These are phyloP conservation scores for Saccharomycopsis guyanensis DNA, from an alignment of 805 yeast genomes.

Conservation along the genomic window DNA sequence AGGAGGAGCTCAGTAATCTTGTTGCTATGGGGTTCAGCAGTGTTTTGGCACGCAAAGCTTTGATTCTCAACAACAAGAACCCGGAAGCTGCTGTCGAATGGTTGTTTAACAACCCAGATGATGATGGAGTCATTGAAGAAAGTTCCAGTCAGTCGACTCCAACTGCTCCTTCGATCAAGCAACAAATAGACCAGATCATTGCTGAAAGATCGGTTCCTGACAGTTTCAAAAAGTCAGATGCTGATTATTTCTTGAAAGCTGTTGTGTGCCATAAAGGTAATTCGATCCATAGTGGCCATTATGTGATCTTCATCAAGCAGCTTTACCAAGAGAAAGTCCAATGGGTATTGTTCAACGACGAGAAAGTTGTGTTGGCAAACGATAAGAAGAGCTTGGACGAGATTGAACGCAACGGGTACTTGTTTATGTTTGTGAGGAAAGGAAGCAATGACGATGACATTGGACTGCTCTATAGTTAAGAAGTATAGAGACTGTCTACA, in stretches of 20 bases:
- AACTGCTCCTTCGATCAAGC: conserved; percentile 14
- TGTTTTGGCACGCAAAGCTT: conserved; percentile 64
- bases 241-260: conserved; percentile 44
- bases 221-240: conserved; percentile 24
- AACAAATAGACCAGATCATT: conserved; percentile 13
- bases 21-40: conserved; percentile 72
- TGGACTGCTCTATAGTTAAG: neutral
- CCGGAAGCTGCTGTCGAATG: conserved; percentile 81
- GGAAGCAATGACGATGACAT: conserved; percentile 8
- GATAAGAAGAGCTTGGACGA: conserved; percentile 27
- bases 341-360: conserved; percentile 87
- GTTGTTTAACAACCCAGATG: conserved; percentile 79
- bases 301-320: conserved; percentile 66
- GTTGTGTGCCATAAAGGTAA: conserved; percentile 85
- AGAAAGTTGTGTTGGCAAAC: conserved; percentile 63
- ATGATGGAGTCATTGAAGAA: conserved; percentile 48
- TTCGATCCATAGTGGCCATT: conserved; percentile 88
- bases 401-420: conserved; percentile 38
- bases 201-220: neutral
- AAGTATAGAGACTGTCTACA: too few species aligned
- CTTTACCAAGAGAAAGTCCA: conserved; percentile 28
- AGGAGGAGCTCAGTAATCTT: conserved; percentile 40
- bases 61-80: conserved; percentile 49
- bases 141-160: conserved; percentile 21
- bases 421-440: conserved; percentile 32